Base-by-base conservation (phyloP, 2,329 filamentous ascomycete species). In the Dactylellina drechsleri region DNA sequence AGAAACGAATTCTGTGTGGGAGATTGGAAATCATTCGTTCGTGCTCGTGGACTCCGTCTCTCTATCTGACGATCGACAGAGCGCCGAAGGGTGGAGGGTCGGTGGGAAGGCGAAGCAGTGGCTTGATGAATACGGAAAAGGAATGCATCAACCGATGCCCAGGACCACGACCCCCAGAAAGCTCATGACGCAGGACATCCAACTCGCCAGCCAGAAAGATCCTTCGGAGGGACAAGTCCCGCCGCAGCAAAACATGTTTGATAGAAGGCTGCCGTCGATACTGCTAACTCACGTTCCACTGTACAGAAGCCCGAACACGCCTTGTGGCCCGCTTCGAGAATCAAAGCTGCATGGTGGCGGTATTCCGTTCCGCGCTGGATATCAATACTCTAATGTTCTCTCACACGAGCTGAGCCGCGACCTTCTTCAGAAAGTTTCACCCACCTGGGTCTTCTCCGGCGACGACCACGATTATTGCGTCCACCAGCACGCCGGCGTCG, bases 401-500 rank as follows among this genome's bases (percentile, higher is more conserved):
- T 91, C 87, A 59, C 88, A 90, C 58, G 85, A 87, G 1, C 88
- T 97, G 78, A 95, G 93, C 0, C 85, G 88, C 53, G 88, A 89
- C 60, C 84, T 99, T 43, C 84, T 97, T 49, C 86, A 90, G 73
- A 91, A 89, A 77, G 85, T 97, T 40, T 92, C 95, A 76, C 88
- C 98, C 12, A 86, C 88, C 2, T 91, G 95, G 77, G 91, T 93
- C 50, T 99, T 98, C 80, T 97, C 93, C 0, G 95, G 95, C 10
- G 95, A 99, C 79, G 95, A 99, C 80, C 95, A 99, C 83, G 95
- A 99, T 83, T 97, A 98, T 83, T 99, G 95, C 83, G 93, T 97
- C 80, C 84, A 98, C 5, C 86, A 89, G 0, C 95, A 99, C 82
- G 88, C 89, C 1, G 85, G 87, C 16, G 88, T 89, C 72, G 89